Conservation (phyloP, 2,329 filamentous ascomycete genomes). For the Trichoderma sp. region DNA sequence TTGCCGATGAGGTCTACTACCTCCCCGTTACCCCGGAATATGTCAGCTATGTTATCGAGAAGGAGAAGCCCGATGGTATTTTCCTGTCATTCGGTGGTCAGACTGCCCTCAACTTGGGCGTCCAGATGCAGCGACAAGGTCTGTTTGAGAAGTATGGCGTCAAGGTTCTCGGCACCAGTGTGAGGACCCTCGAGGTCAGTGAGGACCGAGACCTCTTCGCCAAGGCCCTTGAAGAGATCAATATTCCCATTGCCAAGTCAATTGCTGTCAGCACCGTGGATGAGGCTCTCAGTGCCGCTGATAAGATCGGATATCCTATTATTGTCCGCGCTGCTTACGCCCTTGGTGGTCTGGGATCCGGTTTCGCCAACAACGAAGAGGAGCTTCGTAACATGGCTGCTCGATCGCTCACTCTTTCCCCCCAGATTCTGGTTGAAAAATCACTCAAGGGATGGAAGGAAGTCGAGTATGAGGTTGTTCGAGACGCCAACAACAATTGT, state of each 20-base stretch:
- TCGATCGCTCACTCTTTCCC: slow-evolving; percentile 85
- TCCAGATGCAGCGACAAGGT: slow-evolving; percentile 94
- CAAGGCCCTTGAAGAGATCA: slow-evolving; percentile 92
- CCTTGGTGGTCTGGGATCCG: slow-evolving; percentile 90
- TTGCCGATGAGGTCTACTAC: slow-evolving; percentile 97
- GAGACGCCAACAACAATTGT: slow-evolving; percentile 96
- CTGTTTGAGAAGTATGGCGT: slow-evolving; percentile 94
- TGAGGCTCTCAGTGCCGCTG: slow-evolving; percentile 83
- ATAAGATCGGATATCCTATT: slow-evolving; percentile 89
- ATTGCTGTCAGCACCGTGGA: slow-evolving; percentile 90
- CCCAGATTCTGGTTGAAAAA: slow-evolving; percentile 97
- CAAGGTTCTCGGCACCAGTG: slow-evolving; percentile 91
- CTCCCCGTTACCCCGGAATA: slow-evolving; percentile 97
- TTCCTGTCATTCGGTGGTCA: slow-evolving; percentile 97
- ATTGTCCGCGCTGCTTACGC: slow-evolving; percentile 97
- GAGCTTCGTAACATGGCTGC: slow-evolving; percentile 93
- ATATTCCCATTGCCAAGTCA: slow-evolving; percentile 95
- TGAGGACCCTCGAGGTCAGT: slow-evolving; percentile 88
- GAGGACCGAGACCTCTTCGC: slow-evolving; percentile 96
- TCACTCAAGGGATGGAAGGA: slow-evolving; percentile 99
- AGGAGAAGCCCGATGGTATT: slow-evolving; percentile 92
- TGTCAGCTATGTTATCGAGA: slow-evolving; percentile 94
- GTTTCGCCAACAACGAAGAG: slow-evolving; percentile 90
- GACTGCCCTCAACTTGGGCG: slow-evolving; percentile 93
- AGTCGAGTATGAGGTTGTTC: slow-evolving; percentile 96